Evolutionary conservation across 2,329 filamentous ascomycete species (phyloP), one percentile per base, ranked within the genome.

Genomic region (Hysterium pulicare): DNA sequence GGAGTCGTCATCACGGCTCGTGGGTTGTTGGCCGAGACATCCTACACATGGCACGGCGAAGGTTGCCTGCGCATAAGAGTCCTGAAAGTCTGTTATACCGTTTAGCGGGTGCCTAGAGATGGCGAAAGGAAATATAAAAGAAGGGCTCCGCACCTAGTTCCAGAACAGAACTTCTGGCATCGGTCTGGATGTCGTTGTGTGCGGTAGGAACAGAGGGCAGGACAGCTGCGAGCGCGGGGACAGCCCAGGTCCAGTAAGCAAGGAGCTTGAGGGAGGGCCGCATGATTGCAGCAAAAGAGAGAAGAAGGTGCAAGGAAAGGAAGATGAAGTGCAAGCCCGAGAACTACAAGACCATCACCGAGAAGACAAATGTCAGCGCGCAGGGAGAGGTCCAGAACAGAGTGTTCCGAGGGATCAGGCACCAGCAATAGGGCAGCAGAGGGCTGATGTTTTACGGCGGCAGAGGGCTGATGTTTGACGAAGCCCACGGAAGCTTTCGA

Each of bases 41-140:
- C 62, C 60, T 42, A 46, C 50, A 58, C 67, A 70, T 26, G 69
- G 64, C 30, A 73, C 56, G 38, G 56, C 60, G 61, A 73, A 71
- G 38, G 62, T 70, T 44, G 69, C 68, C 60, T 67, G 58, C 40
- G 61, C 61, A 56, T 64, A 63, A 42, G 51, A 55, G 38, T 62
- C 54, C 36, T 59, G 61, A 41, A 59, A 41, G 40, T 64, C 63
- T 67, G 41, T n/a, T 42, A 21, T 8, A 31, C 42, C 8, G 2
- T 34, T 63, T 48, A 66, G 60, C 49, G 59, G 59, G 37, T 61
- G 62, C 61, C 57, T 64, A 48, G 48, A 21, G 42, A 57, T 51
- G 56, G 57, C 56, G 41, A 59, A 53, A 17, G 21, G 11, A 39
- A 46, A 48, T 59, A 59, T 54, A 55, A 55, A 48, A 46, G 42